Base-by-base conservation (phyloP, 495 filamentous ascomycete species). In the Neurospora sp. region DNA sequence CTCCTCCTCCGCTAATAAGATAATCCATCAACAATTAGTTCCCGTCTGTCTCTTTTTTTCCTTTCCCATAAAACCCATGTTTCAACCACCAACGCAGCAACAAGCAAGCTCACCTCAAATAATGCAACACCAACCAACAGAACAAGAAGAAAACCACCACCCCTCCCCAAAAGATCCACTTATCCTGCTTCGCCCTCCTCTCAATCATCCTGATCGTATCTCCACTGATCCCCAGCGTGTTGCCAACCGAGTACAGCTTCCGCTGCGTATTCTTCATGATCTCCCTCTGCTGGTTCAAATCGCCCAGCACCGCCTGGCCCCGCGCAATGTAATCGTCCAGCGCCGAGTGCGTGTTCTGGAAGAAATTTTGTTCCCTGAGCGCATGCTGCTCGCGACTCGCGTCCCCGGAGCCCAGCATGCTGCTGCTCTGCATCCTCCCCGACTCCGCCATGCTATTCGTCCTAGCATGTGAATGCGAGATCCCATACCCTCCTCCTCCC, bases 191-290 rank as follows among this genome's bases (percentile, higher is more conserved):
- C 71, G 96, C 94, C 74, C 96, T 87, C 78, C 96, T 84, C 82
- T 98, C 94, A 70, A 99, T 86, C 93, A 94, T 97, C 16, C 96
- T 88, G 72, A 99, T 99, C 6, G 96, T 99, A 80, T 98, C 96
- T 39, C 95, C 94, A 80, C 91, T 94, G 42, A 99, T 88, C 9
- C 96, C 96, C 74, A 99, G 83, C 39, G 96, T 98, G 78, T 97
- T 98, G 8, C 92, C 96, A 27, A 97, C 93, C 79, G 89, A 94
- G 78, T 98, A 98, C 66, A 99, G 85, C 80, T 89, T 88, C 78
- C 90, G 89, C 85, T 98, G 96, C 54, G 96, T 98, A 9, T 90
- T 91, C 85, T 99, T 99, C 74, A 99, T 85, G 79, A 98, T 92
- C 79, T 97, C 95, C 46, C 93, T 86, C 85, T 99, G 96, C 80